phyloP scores from a whole-genome alignment of 805 yeast genomes.

The Kodamaea leandrae region DNA sequence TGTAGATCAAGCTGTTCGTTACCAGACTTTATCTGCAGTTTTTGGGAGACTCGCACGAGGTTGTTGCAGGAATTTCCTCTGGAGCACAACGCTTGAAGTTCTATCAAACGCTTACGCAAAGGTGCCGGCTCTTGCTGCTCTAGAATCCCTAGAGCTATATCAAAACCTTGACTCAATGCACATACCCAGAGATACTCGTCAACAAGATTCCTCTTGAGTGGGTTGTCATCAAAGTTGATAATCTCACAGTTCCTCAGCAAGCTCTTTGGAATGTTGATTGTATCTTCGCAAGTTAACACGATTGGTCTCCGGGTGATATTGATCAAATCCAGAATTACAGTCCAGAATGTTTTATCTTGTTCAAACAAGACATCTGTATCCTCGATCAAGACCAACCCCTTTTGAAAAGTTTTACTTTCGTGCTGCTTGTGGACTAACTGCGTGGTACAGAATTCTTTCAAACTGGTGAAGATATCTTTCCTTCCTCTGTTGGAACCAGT shows the following conservation, averaged over 20 bases:
- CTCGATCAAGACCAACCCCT: constrained; percentile 75
- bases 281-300: constrained; percentile 59
- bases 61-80: no score
- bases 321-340: constrained; percentile 59
- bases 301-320: constrained; percentile 66
- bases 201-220: constrained; percentile 17
- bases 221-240: constrained; percentile 23
- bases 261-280: constrained; percentile 45
- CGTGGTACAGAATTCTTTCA: constrained; percentile 81
- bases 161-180: constrained; percentile 32
- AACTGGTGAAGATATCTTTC: constrained; percentile 60
- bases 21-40: no score
- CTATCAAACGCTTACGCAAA: constrained; percentile 47
- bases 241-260: constrained; percentile 45
- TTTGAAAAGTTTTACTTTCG: constrained; percentile 36
- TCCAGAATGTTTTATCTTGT: constrained; percentile 81
- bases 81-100: constrained; percentile 42
- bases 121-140: constrained; percentile 18
- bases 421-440: constrained; percentile 62
- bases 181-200: constrained; percentile 42
- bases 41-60: no score
- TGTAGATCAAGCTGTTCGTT: neutral
- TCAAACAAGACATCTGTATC: constrained; percentile 82
- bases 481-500: constrained; percentile 70
- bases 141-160: constrained; percentile 27